These are phyloP conservation scores for Polyporus tsugae DNA, from an alignment of 1,284 basidiomycete species.

Conservation along the genomic window DNA sequence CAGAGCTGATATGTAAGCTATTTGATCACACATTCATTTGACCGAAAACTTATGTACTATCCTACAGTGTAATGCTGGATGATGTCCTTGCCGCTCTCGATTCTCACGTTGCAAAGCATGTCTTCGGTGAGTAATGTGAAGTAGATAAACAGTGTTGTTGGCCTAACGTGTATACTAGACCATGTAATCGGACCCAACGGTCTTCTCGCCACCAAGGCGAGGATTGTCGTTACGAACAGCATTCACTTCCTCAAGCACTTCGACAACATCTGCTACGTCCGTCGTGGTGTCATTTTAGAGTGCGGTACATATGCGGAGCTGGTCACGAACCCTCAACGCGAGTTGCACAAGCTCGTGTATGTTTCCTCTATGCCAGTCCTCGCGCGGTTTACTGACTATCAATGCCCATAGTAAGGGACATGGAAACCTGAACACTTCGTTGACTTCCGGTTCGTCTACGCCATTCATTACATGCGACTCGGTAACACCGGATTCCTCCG, in stretches of 20 bases:
- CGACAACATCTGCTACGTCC: constrained; percentile 83
- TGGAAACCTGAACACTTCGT: constrained; percentile 53
- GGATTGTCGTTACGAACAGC: constrained; percentile 91
- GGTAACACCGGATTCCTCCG: constrained; percentile 49
- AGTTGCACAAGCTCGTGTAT: constrained; percentile 86
- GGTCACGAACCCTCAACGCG: constrained; percentile 69
- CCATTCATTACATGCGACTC: constrained; percentile 56
- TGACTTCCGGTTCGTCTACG: constrained; percentile 55
- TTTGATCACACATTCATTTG: constrained; percentile 31
- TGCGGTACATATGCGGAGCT: constrained; percentile 74
- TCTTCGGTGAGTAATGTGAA: constrained; percentile 51
- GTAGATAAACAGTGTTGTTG: too few relatives aligned
- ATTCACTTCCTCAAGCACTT: constrained; percentile 86
- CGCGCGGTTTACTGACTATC: background rate
- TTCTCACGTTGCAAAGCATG: constrained; percentile 53
- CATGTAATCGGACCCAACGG: constrained; percentile 92
- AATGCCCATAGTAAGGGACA: constrained; percentile 45
- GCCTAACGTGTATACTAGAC: constrained; percentile 55
- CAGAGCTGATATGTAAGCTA: constrained; percentile 50
- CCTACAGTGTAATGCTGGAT: constrained; percentile 51
- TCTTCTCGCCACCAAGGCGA: constrained; percentile 84
- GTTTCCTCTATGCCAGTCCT: constrained; percentile 37
- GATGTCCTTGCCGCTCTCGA: constrained; percentile 66
- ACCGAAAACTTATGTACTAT: background rate
- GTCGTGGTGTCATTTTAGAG: constrained; percentile 88